Percentiles rank a stretch among this genome's conserved stretches.
Conservation (phyloP, 495 filamentous ascomycete species). For the Stereocaulon alpinum region DNA sequence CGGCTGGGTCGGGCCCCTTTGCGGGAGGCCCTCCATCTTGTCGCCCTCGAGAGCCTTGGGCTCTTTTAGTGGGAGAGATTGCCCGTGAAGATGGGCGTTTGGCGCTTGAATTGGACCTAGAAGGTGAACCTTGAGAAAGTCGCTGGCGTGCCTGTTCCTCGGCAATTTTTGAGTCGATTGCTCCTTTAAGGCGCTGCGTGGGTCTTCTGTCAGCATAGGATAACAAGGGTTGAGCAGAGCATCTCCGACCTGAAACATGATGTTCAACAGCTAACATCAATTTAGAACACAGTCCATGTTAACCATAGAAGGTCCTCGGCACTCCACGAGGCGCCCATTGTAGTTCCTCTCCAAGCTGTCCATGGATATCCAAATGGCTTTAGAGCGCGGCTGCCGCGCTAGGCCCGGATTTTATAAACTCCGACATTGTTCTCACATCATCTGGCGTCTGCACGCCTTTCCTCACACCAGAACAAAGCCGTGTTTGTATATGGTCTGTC, state of each 20-base stretch:
- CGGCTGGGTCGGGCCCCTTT: conserved; percentile 64
- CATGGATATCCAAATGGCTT: background rate
- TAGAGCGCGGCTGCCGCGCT: background rate
- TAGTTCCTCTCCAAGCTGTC: background rate
- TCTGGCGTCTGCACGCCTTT: background rate
- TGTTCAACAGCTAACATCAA: conserved; percentile 9
- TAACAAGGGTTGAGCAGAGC: conserved; percentile 2
- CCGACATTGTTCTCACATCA: background rate
- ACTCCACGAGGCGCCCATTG: background rate
- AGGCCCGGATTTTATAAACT: background rate
- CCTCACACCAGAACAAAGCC: too few species aligned
- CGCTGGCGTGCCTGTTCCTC: conserved; percentile 79
- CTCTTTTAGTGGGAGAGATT: conserved; percentile 43
- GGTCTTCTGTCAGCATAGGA: conserved; percentile 14
- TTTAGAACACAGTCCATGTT: background rate
- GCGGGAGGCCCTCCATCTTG: conserved; percentile 40
- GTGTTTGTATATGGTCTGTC: too few species aligned
- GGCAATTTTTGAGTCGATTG: conserved; percentile 75
- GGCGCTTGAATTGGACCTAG: conserved; percentile 37
- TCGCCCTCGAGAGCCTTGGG: conserved; percentile 34
- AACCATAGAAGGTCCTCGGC: background rate
- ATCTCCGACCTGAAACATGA: conserved; percentile 41
- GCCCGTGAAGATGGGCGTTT: conserved; percentile 41
- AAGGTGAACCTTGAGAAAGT: conserved; percentile 39
- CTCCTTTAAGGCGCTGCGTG: conserved; percentile 67